A percentile compares a stretch with the other conserved stretches of the same genome.
These are phyloP conservation scores for Naganishia kalamii DNA, from an alignment of 768 basidiomycete genomes.

Conservation along the genomic window DNA sequence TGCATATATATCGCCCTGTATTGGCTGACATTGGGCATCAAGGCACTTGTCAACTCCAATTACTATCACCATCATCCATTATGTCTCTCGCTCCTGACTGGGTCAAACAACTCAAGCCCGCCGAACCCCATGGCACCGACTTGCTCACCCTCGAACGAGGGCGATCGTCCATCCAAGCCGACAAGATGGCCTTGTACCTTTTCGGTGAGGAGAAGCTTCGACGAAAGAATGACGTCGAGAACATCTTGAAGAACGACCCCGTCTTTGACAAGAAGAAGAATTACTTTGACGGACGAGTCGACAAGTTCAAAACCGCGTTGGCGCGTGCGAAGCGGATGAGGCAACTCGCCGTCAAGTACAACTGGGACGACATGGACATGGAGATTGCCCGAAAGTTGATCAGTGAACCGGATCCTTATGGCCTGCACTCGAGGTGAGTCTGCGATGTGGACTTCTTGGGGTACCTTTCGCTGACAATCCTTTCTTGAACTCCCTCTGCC, in stretches of 20 bases:
- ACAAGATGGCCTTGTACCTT: conserved; percentile 10
- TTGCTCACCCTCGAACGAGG: conserved; percentile 15
- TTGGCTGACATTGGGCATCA: background rate
- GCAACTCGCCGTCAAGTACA: conserved; percentile 30
- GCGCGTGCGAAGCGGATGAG: conserved; percentile 35
- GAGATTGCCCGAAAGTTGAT: conserved; percentile 30
- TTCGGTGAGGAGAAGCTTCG: background rate
- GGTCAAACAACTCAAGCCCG: conserved; percentile 20
- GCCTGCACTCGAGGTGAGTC: conserved; percentile 1
- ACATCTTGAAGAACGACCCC: conserved; percentile 25
- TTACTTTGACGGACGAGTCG: conserved; percentile 33
- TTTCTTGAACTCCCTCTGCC: background rate
- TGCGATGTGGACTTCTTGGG: background rate
- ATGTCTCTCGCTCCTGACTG: conserved; percentile 17
- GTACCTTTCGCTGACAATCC: background rate
- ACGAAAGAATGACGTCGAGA: background rate
- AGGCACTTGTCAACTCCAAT: background rate
- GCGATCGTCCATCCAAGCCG: background rate
- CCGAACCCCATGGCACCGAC: conserved; percentile 12
- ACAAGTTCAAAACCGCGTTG: conserved; percentile 34
- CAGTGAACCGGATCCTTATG: conserved; percentile 18
- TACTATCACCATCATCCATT: background rate
- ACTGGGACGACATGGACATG: conserved; percentile 29
- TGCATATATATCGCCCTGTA: background rate
- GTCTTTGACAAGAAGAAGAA: conserved; percentile 36